Conservation (phyloP, 768 basidiomycete species). For the Suillus alpinus region DNA sequence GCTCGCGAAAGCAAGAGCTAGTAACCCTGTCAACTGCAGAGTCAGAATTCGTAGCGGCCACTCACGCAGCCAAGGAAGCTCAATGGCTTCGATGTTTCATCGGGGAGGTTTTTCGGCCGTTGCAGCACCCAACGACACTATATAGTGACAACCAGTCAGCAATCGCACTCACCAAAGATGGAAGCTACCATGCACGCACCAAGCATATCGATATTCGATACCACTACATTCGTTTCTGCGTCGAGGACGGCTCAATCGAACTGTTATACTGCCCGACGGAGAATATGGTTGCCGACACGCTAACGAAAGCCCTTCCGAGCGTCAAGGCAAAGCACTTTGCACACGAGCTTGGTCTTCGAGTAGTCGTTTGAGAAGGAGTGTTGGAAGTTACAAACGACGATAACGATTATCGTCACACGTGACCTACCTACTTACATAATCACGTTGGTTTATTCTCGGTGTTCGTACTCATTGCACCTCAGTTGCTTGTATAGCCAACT, state of each 20-base stretch:
- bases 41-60: background rate
- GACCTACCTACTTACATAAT: too few relatives aligned
- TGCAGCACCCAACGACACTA: constrained; percentile 11
- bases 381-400: too few relatives aligned
- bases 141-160: constrained; percentile 36
- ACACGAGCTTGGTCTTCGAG: background rate
- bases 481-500: too few relatives aligned
- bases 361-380: constrained; percentile 2
- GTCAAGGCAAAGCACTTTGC: constrained; percentile 1
- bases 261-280: constrained; percentile 7
- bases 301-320: constrained; percentile 1
- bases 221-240: constrained; percentile 31
- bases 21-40: background rate
- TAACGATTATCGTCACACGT: too few relatives aligned
- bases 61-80: background rate
- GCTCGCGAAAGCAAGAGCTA: background rate
- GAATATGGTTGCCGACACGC: constrained; percentile 19
- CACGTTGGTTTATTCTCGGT: too few relatives aligned
- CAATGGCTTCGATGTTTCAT: background rate
- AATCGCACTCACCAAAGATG: constrained; percentile 33
- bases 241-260: background rate
- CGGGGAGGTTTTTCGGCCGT: background rate
- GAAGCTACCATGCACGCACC: constrained; percentile 32
- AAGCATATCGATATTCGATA: constrained; percentile 45
- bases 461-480: too few relatives aligned